Percentiles rank a stretch among this genome's conserved stretches.
These are phyloP conservation scores for Talaromyces sp. DNA, from an alignment of 2,329 filamentous ascomycete genomes.

Conservation along the genomic window DNA sequence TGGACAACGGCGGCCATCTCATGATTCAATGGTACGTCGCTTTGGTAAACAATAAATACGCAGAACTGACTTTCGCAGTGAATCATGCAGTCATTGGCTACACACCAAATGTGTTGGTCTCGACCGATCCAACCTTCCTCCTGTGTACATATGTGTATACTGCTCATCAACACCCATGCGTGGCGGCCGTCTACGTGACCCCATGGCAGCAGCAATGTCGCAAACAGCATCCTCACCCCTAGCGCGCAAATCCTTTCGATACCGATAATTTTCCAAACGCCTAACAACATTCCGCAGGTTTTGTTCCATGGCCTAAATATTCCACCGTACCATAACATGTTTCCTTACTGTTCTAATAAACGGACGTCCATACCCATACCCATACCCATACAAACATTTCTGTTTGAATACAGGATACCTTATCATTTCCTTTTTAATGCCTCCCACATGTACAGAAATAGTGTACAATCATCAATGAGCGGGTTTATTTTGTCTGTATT, in stretches of 20 bases:
- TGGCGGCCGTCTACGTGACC: slow-evolving; percentile 34
- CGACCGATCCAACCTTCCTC: slow-evolving; percentile 45
- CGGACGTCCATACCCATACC: neutral
- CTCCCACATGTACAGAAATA: slow-evolving; percentile 2
- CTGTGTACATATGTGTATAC: slow-evolving; percentile 51
- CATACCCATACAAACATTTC: slow-evolving; percentile 2
- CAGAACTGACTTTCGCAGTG: slow-evolving; percentile 35
- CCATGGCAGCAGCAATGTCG: slow-evolving; percentile 26
- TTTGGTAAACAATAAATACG: neutral
- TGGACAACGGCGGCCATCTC: slow-evolving; percentile 51
- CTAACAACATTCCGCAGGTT: too few species aligned
- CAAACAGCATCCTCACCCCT: slow-evolving; percentile 39
- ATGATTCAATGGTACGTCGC: slow-evolving; percentile 57
- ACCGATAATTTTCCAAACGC: slow-evolving; percentile 20
- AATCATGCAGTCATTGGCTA: slow-evolving; percentile 61
- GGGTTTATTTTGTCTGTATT: neutral
- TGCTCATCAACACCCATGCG: slow-evolving; percentile 47
- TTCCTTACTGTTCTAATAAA: neutral
- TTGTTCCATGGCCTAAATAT: neutral
- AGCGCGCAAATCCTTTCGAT: slow-evolving; percentile 41
- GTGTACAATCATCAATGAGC: slow-evolving; percentile 6
- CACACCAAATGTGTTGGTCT: slow-evolving; percentile 59
- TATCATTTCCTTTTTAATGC: neutral
- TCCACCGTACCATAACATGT: neutral
- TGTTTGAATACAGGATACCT: slow-evolving; percentile 18